phyloP scores from a whole-genome alignment of 169 alveolate genomes.

The Babesia ovata region DNA sequence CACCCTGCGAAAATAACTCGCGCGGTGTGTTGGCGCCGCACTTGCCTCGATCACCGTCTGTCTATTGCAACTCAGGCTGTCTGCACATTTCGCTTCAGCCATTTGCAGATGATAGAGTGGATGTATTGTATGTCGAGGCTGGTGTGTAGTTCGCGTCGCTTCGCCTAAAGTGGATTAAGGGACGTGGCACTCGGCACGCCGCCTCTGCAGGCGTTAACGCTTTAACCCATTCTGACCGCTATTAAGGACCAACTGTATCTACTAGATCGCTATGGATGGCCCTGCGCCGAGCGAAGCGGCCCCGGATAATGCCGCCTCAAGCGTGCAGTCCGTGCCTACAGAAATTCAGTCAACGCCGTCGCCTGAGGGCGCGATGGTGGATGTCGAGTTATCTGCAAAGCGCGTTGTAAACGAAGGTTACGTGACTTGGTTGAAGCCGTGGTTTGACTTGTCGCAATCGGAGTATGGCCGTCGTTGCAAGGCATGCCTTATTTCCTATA shows the following conservation, averaged over 20 bases:
- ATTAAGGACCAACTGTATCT: not conserved
- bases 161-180: not conserved
- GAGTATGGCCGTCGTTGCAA: slow-evolving; percentile 49
- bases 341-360: not conserved
- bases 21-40: too few relatives aligned
- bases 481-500: slow-evolving; percentile 38
- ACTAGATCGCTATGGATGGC: slow-evolving; percentile 1
- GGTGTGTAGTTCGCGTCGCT: not conserved
- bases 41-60: too few relatives aligned
- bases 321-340: not conserved
- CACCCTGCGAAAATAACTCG: too few relatives aligned
- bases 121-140: not conserved
- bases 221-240: too few relatives aligned
- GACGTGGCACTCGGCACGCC: not conserved
- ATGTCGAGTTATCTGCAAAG: slow-evolving; percentile 32
- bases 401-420: not conserved
- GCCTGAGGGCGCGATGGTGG: slow-evolving; percentile 39
- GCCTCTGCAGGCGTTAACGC: not conserved
- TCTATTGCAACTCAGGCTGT: too few relatives aligned
- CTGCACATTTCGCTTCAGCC: too few relatives aligned
- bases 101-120: not conserved
- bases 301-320: not conserved
- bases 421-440: slow-evolving; percentile 18
- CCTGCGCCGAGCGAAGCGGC: not conserved
- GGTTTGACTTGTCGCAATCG: slow-evolving; percentile 23